phyloP scores from a whole-genome alignment of 805 yeast genomes.

The Myxozyma neglecta region DNA sequence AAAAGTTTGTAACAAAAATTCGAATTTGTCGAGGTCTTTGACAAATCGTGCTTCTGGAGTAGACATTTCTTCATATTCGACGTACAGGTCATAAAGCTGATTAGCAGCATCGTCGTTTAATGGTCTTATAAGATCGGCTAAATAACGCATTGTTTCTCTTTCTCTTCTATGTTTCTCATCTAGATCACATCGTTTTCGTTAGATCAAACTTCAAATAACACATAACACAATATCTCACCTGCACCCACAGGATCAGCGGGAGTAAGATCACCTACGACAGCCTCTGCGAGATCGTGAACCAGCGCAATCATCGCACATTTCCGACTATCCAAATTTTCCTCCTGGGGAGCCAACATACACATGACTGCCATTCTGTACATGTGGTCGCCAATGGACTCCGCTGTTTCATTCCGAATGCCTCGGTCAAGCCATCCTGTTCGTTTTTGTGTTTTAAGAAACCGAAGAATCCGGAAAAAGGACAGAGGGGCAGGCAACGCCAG shows the following conservation, averaged over 20 bases:
- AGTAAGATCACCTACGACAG: conserved; percentile 91
- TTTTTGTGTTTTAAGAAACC: conserved; percentile 64
- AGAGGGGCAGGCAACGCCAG: conserved; percentile 28
- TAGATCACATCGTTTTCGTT: conserved; percentile 1
- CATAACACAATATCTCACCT: conserved; percentile 26
- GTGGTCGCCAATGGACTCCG: conserved; percentile 62
- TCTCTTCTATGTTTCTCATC: conserved; percentile 85
- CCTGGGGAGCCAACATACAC: conserved; percentile 60
- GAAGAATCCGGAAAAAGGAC: conserved; percentile 27
- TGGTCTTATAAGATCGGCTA: conserved; percentile 60
- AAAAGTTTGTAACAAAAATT: conserved; percentile 57
- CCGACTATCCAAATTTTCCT: conserved; percentile 53
- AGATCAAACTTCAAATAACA: not conserved
- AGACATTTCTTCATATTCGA: conserved; percentile 84
- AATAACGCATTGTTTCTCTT: conserved; percentile 64
- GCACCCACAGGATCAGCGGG: conserved; percentile 74
- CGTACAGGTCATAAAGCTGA: conserved; percentile 72
- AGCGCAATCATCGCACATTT: conserved; percentile 82
- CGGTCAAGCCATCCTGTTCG: conserved; percentile 95
- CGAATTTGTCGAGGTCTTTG: conserved; percentile 91
- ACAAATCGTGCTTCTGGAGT: conserved; percentile 83
- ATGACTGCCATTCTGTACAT: conserved; percentile 92
- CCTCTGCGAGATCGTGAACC: conserved; percentile 92
- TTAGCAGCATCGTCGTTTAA: conserved; percentile 62
- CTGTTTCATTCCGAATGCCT: conserved; percentile 46